phyloP scores from a whole-genome alignment of 768 basidiomycete species.

The Pisolithus orientalis region DNA sequence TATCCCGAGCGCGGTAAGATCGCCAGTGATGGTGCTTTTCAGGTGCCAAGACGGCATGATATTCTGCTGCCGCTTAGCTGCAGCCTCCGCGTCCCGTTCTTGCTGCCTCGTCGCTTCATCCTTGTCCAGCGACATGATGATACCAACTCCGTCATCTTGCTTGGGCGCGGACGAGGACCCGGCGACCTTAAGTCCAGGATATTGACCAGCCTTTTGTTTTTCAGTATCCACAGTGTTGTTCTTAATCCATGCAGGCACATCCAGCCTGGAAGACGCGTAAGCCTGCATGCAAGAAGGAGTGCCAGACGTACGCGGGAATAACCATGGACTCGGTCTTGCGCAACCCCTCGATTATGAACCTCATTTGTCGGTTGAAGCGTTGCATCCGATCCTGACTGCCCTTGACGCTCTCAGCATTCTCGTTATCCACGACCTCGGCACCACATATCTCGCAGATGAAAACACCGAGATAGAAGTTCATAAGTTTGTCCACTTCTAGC shows the following conservation, averaged over 20 bases:
- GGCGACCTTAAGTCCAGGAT: slow-evolving; percentile 63
- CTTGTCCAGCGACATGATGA: slow-evolving; percentile 88
- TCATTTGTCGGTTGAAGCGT: slow-evolving; percentile 87
- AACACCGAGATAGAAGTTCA: slow-evolving; percentile 59
- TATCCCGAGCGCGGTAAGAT: slow-evolving; percentile 81
- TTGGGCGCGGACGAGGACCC: slow-evolving; percentile 54
- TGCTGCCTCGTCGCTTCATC: slow-evolving; percentile 67
- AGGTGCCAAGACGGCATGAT: slow-evolving; percentile 92
- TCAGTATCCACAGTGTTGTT: slow-evolving; percentile 61
- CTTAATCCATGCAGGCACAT: slow-evolving; percentile 79
- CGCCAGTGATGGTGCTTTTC: slow-evolving; percentile 91
- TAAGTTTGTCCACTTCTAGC: slow-evolving; percentile 78
- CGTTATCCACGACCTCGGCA: slow-evolving; percentile 85
- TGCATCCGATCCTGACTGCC: slow-evolving; percentile 95
- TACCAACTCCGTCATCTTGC: slow-evolving; percentile 72
- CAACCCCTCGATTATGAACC: slow-evolving; percentile 79
- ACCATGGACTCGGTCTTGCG: slow-evolving; percentile 86
- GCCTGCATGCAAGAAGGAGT: neutral
- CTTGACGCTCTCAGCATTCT: slow-evolving; percentile 76
- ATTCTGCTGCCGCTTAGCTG: slow-evolving; percentile 85
- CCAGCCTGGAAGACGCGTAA: slow-evolving; percentile 47
- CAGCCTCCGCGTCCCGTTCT: slow-evolving; percentile 76
- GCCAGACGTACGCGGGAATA: slow-evolving; percentile 63
- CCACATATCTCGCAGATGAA: slow-evolving; percentile 87
- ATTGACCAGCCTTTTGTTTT: slow-evolving; percentile 46